These are phyloP conservation scores for Tricholoma sp. DNA, from an alignment of 768 basidiomycete species.

Conservation along the genomic window DNA sequence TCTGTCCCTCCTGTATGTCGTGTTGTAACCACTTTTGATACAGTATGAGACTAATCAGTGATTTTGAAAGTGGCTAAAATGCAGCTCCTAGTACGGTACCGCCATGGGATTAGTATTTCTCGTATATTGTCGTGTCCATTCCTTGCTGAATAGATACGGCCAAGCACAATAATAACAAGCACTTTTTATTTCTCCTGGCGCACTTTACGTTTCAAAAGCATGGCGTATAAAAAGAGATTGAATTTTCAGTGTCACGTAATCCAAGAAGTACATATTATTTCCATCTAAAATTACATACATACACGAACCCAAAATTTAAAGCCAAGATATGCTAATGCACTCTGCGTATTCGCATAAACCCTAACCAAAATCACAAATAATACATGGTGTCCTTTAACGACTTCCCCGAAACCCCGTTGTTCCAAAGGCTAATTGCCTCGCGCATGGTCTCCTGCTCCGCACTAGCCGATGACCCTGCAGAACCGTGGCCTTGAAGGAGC, in stretches of 20 bases:
- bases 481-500: slow-evolving; percentile 50
- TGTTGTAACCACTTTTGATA: neutral
- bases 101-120: neutral
- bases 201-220: too few species aligned
- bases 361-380: slow-evolving; percentile 44
- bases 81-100: neutral
- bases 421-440: slow-evolving; percentile 57
- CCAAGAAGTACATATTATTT: too few species aligned
- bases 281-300: neutral
- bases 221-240: too few species aligned
- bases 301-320: neutral
- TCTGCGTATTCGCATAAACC: too few species aligned
- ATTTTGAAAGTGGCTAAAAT: neutral
- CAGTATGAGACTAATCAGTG: neutral
- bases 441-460: slow-evolving; percentile 44
- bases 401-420: slow-evolving; percentile 41
- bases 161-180: too few species aligned
- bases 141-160: neutral
- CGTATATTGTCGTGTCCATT: neutral
- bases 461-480: slow-evolving; percentile 28
- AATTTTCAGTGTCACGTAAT: too few species aligned
- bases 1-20: slow-evolving; percentile 16
- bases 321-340: too few species aligned
- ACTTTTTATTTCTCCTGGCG: too few species aligned
- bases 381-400: slow-evolving; percentile 69